A percentile compares a stretch with the other conserved stretches of the same genome.
These are phyloP conservation scores for Pseudodiploospora longispora DNA, from an alignment of 2,329 filamentous ascomycete genomes.

Conservation along the genomic window DNA sequence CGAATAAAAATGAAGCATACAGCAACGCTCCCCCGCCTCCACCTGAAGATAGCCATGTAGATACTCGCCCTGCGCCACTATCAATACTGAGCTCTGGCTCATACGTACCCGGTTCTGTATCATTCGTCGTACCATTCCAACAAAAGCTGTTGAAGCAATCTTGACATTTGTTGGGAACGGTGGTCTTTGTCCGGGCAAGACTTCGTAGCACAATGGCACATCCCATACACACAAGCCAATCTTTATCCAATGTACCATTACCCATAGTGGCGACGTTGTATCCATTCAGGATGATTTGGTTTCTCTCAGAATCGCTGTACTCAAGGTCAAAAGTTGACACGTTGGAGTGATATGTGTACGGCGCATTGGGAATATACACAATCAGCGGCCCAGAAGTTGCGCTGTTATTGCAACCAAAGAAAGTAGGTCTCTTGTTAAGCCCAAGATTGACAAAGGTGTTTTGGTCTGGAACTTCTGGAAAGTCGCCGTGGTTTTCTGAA, in stretches of 20 bases:
- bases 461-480: constrained; percentile 63
- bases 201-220: constrained; percentile 72
- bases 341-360: constrained; percentile 66
- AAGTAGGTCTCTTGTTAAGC: constrained; percentile 64
- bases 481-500: constrained; percentile 56
- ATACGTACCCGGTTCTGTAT: constrained; percentile 6
- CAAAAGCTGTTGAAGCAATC: constrained; percentile 71
- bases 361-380: constrained; percentile 76
- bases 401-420: constrained; percentile 64
- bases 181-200: constrained; percentile 55
- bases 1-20: too few species aligned
- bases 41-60: too few species aligned
- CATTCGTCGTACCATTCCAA: constrained; percentile 62
- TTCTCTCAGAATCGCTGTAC: constrained; percentile 56
- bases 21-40: too few species aligned
- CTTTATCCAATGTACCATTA: constrained; percentile 60
- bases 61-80: not conserved
- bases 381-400: constrained; percentile 48
- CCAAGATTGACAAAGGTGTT: constrained; percentile 75
- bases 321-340: constrained; percentile 60
- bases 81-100: constrained; percentile 4
- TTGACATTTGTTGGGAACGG: constrained; percentile 59
- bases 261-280: constrained; percentile 70
- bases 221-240: constrained; percentile 72
- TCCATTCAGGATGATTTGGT: constrained; percentile 72